A percentile compares a stretch with the other conserved stretches of the same genome.
Evolutionary conservation across 441 rosid genomes (phyloP).

Genomic region (Adansonia grandidieri): DNA sequence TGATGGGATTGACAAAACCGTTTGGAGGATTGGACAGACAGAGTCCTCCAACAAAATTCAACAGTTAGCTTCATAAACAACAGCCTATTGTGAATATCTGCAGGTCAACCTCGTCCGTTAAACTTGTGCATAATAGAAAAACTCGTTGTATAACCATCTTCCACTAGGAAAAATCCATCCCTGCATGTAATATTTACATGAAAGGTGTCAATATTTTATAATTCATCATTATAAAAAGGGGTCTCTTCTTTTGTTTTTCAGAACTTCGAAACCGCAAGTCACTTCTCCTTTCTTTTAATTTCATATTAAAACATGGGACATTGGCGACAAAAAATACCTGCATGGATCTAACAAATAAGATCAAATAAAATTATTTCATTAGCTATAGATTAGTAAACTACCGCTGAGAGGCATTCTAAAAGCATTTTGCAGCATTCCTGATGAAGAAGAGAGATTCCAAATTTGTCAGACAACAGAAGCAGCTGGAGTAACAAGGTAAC

Average conservation of each 20-base stretch:
- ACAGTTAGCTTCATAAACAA: slow-evolving; percentile 65
- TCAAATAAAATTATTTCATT: slow-evolving; percentile 22
- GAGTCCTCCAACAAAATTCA: slow-evolving; percentile 98
- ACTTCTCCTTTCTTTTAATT: slow-evolving; percentile 68
- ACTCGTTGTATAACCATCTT: slow-evolving; percentile 83
- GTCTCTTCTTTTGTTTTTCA: slow-evolving; percentile 72
- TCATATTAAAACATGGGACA: slow-evolving; percentile 51
- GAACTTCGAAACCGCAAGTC: slow-evolving; percentile 67
- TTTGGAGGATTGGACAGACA: slow-evolving; percentile 83
- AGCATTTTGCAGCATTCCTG: slow-evolving; percentile 96
- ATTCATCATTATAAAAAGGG: slow-evolving; percentile 52
- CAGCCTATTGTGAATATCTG: slow-evolving; percentile 25
- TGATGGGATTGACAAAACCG: slow-evolving; percentile 76
- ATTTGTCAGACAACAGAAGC: slow-evolving; percentile 87
- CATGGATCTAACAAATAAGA: slow-evolving; percentile 22
- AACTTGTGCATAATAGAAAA: slow-evolving; percentile 95
- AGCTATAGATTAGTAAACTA: slow-evolving; percentile 44
- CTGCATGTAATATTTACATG: slow-evolving; percentile 96
- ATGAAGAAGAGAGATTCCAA: slow-evolving; percentile 81
- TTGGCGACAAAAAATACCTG: slow-evolving; percentile 34
- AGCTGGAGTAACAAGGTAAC: slow-evolving; percentile 77
- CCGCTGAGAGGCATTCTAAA: slow-evolving; percentile 92
- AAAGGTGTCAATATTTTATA: slow-evolving; percentile 80
- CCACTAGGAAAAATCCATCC: slow-evolving; percentile 88
- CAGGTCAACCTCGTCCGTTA: slow-evolving; percentile 62